Evolutionary conservation across 2,329 filamentous ascomycete species (phyloP), one percentile per base, ranked within the genome.

Genomic region (Colletotrichum tabaci): DNA sequence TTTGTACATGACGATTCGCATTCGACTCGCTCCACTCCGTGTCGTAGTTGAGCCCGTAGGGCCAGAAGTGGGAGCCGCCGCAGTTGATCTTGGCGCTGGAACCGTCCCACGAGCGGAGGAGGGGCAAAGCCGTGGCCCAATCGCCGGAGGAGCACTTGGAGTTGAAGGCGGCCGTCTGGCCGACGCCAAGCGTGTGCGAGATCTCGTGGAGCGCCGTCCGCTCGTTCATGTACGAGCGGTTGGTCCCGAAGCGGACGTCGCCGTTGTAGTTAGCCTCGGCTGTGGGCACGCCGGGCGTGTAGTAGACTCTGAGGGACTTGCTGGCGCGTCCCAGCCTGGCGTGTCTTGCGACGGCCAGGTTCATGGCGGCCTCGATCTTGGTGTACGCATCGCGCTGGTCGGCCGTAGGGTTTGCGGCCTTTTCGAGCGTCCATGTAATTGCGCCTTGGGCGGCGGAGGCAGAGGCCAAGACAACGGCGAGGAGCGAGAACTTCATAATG

Each of bases 201-300:
- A 85, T 85, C 77, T 87, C 85, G 74, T 87, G 85, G 75, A 87
- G 78, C 6, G 85, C 84, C 3, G 84, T 86, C 16, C 85, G 84
- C 76, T 86, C 83, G 58, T 76, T 86, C 85, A 87, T 86, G 79
- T 84, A 86, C 0, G 81, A 73, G 10, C 84, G 76, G 79, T 85
- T 79, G 15, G 80, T 78, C 6, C 84, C 84, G 76, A 87, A 86
- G 16, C 84, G 82, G n/a, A 86, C 77, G 75, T 84, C 81, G 50
- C 84, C 84, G 75, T 82, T 84, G 77, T 80, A 84, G 79, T 77
- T 84, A 10, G 80, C 85, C 73, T 86, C 85, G 30, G 85, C 85
- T 0, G 84, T 86, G 10, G 81, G 79, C 13, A 87, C 84, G 23
- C 83, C 78, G 8, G 84, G 83, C 10, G 78, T 75, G 76, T 87